These are phyloP conservation scores for Apiotrichum gamsii DNA, from an alignment of 1,284 basidiomycete species.

Conservation along the genomic window DNA sequence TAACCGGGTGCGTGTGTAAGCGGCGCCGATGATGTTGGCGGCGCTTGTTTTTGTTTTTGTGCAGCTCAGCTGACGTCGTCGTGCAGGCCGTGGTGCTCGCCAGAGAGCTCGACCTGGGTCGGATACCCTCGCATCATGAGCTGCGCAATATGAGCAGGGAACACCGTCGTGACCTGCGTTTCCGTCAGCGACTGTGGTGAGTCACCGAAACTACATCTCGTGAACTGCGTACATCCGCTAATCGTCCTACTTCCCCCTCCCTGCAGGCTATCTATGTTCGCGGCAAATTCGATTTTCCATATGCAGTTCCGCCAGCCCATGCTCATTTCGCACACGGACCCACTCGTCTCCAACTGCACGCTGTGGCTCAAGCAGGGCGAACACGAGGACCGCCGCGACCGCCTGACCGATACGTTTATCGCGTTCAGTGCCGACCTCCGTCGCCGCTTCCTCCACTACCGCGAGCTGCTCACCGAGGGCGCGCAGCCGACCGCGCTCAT, in stretches of 20 bases:
- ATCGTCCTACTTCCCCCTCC: not conserved
- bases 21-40: not conserved
- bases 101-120: slow-evolving; percentile 30
- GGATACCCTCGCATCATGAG: slow-evolving; percentile 17
- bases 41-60: not conserved
- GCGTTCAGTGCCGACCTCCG: slow-evolving; percentile 33
- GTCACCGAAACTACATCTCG: not conserved
- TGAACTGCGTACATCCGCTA: not conserved
- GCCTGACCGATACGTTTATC: slow-evolving; percentile 26
- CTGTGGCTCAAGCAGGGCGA: slow-evolving; percentile 23
- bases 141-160: slow-evolving; percentile 17
- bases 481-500: slow-evolving; percentile 22
- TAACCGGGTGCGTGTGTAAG: slow-evolving; percentile 23
- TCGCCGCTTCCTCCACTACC: slow-evolving; percentile 31
- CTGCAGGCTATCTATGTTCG: slow-evolving; percentile 36
- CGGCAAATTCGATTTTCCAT: slow-evolving; percentile 35
- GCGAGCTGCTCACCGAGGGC: slow-evolving; percentile 24
- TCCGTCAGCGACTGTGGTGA: slow-evolving; percentile 31
- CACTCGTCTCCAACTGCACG: slow-evolving; percentile 22
- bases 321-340: slow-evolving; percentile 31
- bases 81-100: slow-evolving; percentile 31
- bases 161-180: slow-evolving; percentile 20
- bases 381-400: slow-evolving; percentile 15
- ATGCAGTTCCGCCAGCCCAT: slow-evolving; percentile 40
- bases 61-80: not conserved